Conservation (phyloP, 2,329 filamentous ascomycete species). For the Epichloe brachyelytri region DNA sequence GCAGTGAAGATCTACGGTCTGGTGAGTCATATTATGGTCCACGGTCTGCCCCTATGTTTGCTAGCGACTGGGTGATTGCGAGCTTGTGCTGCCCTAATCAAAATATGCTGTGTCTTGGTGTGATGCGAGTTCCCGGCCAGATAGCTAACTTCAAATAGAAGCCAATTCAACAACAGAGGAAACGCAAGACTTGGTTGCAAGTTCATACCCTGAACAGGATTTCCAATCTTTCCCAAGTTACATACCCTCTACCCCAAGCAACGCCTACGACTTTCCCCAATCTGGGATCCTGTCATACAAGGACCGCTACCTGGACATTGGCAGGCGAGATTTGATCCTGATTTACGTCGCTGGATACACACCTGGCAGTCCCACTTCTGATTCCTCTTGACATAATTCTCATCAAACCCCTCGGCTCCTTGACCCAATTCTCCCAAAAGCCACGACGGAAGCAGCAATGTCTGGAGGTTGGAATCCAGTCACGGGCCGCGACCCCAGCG, state of each 20-base stretch:
- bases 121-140: background rate
- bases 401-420: background rate
- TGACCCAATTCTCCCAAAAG: too few relatives aligned
- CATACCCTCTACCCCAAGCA: background rate
- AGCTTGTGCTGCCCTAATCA: background rate
- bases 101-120: background rate
- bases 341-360: conserved; percentile 20
- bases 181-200: background rate
- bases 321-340: conserved; percentile 20
- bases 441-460: conserved; percentile 13
- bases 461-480: conserved; percentile 28
- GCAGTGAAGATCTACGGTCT: conserved; percentile 3
- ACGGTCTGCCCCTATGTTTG: conserved; percentile 4
- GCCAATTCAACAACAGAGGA: background rate
- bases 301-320: conserved; percentile 21
- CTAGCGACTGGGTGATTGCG: background rate
- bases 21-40: background rate
- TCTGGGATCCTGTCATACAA: conserved; percentile 19
- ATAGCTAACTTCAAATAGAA: conserved; percentile 1
- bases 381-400: background rate
- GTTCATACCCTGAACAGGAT: background rate
- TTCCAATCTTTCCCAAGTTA: background rate
- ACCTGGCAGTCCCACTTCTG: conserved; percentile 22
- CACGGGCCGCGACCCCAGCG: conserved; percentile 24
- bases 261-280: conserved; percentile 6